A percentile compares a stretch with the other conserved stretches of the same genome.
Evolutionary conservation across 2,329 filamentous ascomycete species (phyloP).

Genomic region (Fusarium virguliforme): DNA sequence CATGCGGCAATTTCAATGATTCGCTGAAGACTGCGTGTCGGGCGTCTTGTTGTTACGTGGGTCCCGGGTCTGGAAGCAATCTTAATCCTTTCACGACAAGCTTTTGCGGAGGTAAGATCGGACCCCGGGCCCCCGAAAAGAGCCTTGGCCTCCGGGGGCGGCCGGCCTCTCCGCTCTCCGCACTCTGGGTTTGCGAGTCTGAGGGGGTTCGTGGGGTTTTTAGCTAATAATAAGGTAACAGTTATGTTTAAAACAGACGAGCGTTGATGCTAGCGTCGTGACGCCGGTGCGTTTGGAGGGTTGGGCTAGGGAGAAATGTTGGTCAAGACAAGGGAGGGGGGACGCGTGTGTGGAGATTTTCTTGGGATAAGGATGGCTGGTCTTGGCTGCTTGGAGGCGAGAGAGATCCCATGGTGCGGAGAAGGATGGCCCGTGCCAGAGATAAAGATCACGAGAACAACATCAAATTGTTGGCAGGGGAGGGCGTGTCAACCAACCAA

Average conservation of each 20-base stretch:
- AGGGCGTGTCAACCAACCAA: too few species aligned
- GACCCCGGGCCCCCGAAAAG: not conserved
- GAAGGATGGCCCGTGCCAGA: slow-evolving; percentile 20
- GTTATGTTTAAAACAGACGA: slow-evolving; percentile 36
- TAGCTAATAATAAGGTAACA: slow-evolving; percentile 48
- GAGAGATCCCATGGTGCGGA: slow-evolving; percentile 13
- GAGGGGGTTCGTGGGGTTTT: slow-evolving; percentile 35
- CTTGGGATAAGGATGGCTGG: slow-evolving; percentile 18
- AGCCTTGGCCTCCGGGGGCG: not conserved
- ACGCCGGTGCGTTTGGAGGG: slow-evolving; percentile 18
- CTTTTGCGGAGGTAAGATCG: not conserved
- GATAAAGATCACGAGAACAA: slow-evolving; percentile 43
- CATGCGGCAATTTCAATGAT: slow-evolving; percentile 9
- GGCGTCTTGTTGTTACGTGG: not conserved
- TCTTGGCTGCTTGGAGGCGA: not conserved
- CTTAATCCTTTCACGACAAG: slow-evolving; percentile 6
- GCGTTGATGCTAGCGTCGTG: slow-evolving; percentile 17
- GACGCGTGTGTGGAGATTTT: slow-evolving; percentile 2
- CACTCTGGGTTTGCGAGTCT: slow-evolving; percentile 10
- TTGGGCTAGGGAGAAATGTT: not conserved
- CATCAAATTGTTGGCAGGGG: slow-evolving; percentile 18
- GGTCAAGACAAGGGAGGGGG: too few species aligned
- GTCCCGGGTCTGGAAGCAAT: slow-evolving; percentile 10
- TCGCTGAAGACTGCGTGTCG: not conserved
- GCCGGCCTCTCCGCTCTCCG: slow-evolving; percentile 29